A percentile compares a stretch with the other conserved stretches of the same genome.
These are phyloP conservation scores for Starmera pachycereana DNA, from an alignment of 805 yeast genomes.

Conservation along the genomic window DNA sequence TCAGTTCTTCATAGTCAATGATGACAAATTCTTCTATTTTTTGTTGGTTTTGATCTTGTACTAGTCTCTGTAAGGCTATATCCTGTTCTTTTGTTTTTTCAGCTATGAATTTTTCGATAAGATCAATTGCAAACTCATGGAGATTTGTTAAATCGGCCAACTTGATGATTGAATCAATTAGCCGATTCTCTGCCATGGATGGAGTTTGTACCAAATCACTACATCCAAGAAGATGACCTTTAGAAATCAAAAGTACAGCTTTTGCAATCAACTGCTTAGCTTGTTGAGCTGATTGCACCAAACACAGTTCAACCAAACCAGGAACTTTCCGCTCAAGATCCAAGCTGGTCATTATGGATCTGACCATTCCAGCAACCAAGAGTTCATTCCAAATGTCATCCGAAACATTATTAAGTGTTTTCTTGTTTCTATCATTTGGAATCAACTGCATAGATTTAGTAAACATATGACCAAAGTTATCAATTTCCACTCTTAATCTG, in stretches of 20 bases:
- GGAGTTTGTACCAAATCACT: conserved; percentile 58
- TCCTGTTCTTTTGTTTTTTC: too few relatives aligned
- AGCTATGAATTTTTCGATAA: conserved; percentile 17
- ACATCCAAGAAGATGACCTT: conserved; percentile 59
- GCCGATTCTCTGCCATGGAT: conserved; percentile 48
- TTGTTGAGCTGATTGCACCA: conserved; percentile 9
- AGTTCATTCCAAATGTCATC: conserved; percentile 48
- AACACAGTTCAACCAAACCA: conserved; percentile 44
- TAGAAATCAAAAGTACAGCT: conserved; percentile 12
- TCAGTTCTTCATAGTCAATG: conserved; percentile 9
- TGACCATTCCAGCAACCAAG: conserved; percentile 44
- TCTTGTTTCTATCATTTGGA: conserved; percentile 27
- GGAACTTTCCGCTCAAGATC: conserved; percentile 47
- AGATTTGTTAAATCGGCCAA: conserved; percentile 29
- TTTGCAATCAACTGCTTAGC: conserved; percentile 7
- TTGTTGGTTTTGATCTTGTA: neutral
- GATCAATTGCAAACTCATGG: conserved; percentile 27
- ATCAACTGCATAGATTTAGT: conserved; percentile 20
- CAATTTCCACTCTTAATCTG: conserved; percentile 51
- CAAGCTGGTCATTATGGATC: conserved; percentile 42
- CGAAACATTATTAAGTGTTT: conserved; percentile 21
- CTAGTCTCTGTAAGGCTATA: too few relatives aligned
- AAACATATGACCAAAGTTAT: conserved; percentile 28
- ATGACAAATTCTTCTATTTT: conserved; percentile 1
- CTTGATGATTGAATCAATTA: conserved; percentile 61